phyloP scores from a whole-genome alignment of 2,329 filamentous ascomycete genomes.

The Rugonectria rugulosa region DNA sequence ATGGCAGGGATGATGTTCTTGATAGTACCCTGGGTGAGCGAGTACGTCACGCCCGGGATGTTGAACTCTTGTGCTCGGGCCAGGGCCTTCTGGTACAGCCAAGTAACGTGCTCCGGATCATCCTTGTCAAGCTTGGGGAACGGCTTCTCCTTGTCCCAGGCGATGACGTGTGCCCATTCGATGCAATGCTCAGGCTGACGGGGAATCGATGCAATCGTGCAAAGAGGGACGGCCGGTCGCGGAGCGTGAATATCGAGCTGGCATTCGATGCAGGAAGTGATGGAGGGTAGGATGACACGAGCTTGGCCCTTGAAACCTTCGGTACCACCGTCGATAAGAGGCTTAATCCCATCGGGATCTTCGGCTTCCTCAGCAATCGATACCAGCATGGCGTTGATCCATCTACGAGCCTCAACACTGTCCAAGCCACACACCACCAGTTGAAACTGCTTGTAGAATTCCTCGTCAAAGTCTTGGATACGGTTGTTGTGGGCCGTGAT shows the following conservation, averaged over 20 bases:
- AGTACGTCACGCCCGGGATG: slow-evolving; percentile 92
- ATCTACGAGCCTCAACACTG: slow-evolving; percentile 95
- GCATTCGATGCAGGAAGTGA: slow-evolving; percentile 97
- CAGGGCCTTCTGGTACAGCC: slow-evolving; percentile 89
- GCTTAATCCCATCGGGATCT: slow-evolving; percentile 86
- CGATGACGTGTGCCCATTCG: slow-evolving; percentile 98
- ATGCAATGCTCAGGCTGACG: slow-evolving; percentile 98
- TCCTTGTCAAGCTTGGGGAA: slow-evolving; percentile 92
- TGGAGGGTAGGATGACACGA: slow-evolving; percentile 87
- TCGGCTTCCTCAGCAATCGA: slow-evolving; percentile 83
- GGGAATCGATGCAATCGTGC: slow-evolving; percentile 94
- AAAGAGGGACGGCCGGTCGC: slow-evolving; percentile 94
- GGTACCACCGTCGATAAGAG: slow-evolving; percentile 94
- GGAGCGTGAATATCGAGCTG: slow-evolving; percentile 98
- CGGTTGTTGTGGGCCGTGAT: slow-evolving; percentile 94
- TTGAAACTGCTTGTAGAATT: slow-evolving; percentile 97
- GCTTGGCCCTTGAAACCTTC: slow-evolving; percentile 99
- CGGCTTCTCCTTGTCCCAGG: slow-evolving; percentile 88
- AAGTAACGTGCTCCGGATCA: slow-evolving; percentile 95
- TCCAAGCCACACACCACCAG: slow-evolving; percentile 93
- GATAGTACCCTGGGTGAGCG: slow-evolving; percentile 94
- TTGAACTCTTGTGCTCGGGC: slow-evolving; percentile 85
- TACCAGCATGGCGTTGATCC: slow-evolving; percentile 96
- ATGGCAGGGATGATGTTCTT: slow-evolving; percentile 99
- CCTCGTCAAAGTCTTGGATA: slow-evolving; percentile 96